These are phyloP conservation scores for Kodamaea hsintzibuensis DNA, from an alignment of 805 yeast species.

Conservation along the genomic window DNA sequence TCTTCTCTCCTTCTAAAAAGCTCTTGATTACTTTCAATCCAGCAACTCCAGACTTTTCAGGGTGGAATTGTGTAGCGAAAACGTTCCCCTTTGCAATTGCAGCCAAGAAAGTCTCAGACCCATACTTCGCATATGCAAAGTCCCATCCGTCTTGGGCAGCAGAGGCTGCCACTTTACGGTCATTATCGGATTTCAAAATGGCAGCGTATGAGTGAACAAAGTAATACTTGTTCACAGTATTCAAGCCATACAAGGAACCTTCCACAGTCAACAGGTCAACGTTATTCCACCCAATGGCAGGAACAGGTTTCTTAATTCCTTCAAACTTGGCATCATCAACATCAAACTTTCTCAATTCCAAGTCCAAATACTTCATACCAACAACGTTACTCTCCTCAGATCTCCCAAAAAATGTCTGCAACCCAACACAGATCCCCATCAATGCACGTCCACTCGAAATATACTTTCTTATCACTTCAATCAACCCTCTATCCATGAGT, in stretches of 20 bases:
- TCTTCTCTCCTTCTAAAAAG: conserved; percentile 56
- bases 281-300: conserved; percentile 96
- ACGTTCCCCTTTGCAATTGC: conserved; percentile 75
- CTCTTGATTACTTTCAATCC: conserved; percentile 77
- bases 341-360: conserved; percentile 56
- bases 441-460: conserved; percentile 78
- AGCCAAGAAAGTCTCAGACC: conserved; percentile 77
- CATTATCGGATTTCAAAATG: conserved; percentile 43
- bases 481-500: conserved; percentile 60
- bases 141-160: conserved; percentile 58
- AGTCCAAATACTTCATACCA: conserved; percentile 50
- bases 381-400: conserved; percentile 66
- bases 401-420: conserved; percentile 77
- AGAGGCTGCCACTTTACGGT: conserved; percentile 26
- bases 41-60: conserved; percentile 95
- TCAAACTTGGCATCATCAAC: conserved; percentile 34
- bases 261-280: conserved; percentile 25
- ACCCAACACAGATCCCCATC: conserved; percentile 98
- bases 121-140: conserved; percentile 71
- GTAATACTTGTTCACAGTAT: conserved; percentile 73
- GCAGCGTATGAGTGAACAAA: conserved; percentile 96
- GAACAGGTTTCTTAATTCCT: conserved; percentile 69
- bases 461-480: conserved; percentile 63
- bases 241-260: conserved; percentile 53
- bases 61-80: conserved; percentile 97